phyloP scores from a whole-genome alignment of 306 rosid genomes.

The Quercus glauca region DNA sequence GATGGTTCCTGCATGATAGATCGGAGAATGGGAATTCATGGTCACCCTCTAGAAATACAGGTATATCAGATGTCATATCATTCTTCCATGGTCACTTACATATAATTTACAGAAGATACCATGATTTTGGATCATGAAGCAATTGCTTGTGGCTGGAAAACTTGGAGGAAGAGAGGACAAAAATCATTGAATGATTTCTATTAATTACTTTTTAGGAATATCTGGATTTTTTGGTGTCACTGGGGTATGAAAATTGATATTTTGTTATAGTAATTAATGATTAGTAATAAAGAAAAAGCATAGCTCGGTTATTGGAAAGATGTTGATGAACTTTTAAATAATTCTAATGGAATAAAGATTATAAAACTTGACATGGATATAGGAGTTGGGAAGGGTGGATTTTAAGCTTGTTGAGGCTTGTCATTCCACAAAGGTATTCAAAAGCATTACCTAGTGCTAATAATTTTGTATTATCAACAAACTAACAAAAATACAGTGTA shows the following conservation, averaged over 20 bases:
- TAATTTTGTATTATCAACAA: too few species aligned
- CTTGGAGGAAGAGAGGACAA: background rate
- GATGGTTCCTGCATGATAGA: slow-evolving; percentile 95
- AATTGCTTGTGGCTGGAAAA: background rate
- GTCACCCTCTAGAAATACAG: slow-evolving; percentile 91
- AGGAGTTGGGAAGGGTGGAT: too few species aligned
- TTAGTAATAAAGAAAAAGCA: background rate
- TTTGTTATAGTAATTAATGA: background rate
- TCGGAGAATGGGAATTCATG: slow-evolving; percentile 93
- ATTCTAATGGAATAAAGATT: background rate
- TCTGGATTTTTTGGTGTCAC: background rate
- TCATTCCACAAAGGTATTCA: too few species aligned
- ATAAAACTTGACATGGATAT: too few species aligned
- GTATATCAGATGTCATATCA: slow-evolving; percentile 31
- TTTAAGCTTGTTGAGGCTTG: too few species aligned
- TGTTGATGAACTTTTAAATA: background rate
- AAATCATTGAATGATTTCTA: background rate
- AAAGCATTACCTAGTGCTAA: too few species aligned
- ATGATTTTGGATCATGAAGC: background rate
- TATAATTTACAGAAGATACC: background rate
- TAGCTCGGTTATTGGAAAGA: background rate
- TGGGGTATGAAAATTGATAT: background rate
- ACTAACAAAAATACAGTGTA: too few species aligned
- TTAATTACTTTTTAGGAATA: background rate
- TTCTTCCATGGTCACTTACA: background rate